Percentiles rank a stretch among this genome's conserved stretches.
phyloP scores from a whole-genome alignment of 805 yeast genomes.

The Starmera caribaea region DNA sequence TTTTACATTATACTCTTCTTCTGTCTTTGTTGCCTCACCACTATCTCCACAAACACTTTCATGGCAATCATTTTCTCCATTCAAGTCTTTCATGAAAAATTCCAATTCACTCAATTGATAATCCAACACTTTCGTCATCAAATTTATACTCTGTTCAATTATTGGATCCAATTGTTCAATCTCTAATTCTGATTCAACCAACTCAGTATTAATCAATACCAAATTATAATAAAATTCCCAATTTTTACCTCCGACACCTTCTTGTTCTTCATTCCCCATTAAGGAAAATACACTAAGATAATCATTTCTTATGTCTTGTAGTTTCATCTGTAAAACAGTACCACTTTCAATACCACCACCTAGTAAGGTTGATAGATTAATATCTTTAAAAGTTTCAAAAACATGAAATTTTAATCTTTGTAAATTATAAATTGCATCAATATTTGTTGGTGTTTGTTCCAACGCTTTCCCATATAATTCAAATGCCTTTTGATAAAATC shows the following conservation, averaged over 20 bases:
- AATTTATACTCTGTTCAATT: slow-evolving; percentile 1
- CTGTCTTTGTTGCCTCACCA: slow-evolving; percentile 6
- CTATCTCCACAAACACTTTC: slow-evolving; percentile 8
- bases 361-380: slow-evolving; percentile 22
- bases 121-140: slow-evolving; percentile 7
- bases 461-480: slow-evolving; percentile 29
- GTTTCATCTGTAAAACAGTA: not conserved
- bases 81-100: slow-evolving; percentile 7
- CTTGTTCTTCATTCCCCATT: not conserved
- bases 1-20: slow-evolving; percentile 10
- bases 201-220: slow-evolving; percentile 11
- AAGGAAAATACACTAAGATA: slow-evolving; percentile 4
- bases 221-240: slow-evolving; percentile 20
- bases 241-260: slow-evolving; percentile 7
- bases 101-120: slow-evolving; percentile 13
- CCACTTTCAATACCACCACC: slow-evolving; percentile 21
- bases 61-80: slow-evolving; percentile 7
- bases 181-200: slow-evolving; percentile 3
- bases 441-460: slow-evolving; percentile 1
- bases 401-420: slow-evolving; percentile 51
- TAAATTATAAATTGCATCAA: slow-evolving; percentile 51
- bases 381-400: slow-evolving; percentile 40
- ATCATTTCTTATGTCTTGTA: slow-evolving; percentile 8
- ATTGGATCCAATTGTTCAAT: slow-evolving; percentile 8
- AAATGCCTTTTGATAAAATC: slow-evolving; percentile 56